Conservation (phyloP, 345 rosid species). For the Eucalyptus curtisii region DNA sequence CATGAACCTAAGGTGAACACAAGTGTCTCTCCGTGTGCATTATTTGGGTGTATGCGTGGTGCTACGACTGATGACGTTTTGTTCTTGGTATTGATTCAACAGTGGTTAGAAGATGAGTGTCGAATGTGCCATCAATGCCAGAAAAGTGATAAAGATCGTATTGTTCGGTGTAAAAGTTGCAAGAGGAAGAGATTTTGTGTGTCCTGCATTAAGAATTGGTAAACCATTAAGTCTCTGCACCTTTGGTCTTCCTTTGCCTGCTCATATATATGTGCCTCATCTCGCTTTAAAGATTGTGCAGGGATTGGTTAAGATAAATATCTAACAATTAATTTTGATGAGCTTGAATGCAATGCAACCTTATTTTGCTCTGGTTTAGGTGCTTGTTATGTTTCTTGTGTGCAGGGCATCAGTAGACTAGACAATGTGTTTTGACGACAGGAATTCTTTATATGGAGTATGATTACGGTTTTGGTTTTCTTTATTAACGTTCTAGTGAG, state of each 20-base stretch:
- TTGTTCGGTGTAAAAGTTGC: conserved; percentile 17
- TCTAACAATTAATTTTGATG: background rate
- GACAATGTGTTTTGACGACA: background rate
- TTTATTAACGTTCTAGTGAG: background rate
- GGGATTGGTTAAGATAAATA: background rate
- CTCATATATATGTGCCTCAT: background rate
- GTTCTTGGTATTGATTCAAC: background rate
- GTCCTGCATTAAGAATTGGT: conserved; percentile 22
- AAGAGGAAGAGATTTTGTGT: conserved; percentile 10
- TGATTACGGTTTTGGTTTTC: background rate
- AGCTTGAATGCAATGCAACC: background rate
- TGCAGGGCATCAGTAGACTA: background rate
- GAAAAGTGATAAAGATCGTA: conserved; percentile 14
- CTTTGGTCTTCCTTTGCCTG: background rate
- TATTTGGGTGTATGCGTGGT: background rate
- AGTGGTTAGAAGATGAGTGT: background rate
- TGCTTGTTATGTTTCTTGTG: background rate
- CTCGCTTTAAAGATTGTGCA: background rate
- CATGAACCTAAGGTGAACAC: background rate
- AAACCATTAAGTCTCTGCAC: background rate
- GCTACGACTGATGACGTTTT: background rate
- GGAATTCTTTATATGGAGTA: background rate
- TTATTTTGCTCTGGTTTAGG: background rate
- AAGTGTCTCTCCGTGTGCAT: background rate
- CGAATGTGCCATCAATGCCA: conserved; percentile 32